A percentile compares a stretch with the other conserved stretches of the same genome.
Conservation (phyloP, 495 filamentous ascomycete species). For the Penicillium lividum region DNA sequence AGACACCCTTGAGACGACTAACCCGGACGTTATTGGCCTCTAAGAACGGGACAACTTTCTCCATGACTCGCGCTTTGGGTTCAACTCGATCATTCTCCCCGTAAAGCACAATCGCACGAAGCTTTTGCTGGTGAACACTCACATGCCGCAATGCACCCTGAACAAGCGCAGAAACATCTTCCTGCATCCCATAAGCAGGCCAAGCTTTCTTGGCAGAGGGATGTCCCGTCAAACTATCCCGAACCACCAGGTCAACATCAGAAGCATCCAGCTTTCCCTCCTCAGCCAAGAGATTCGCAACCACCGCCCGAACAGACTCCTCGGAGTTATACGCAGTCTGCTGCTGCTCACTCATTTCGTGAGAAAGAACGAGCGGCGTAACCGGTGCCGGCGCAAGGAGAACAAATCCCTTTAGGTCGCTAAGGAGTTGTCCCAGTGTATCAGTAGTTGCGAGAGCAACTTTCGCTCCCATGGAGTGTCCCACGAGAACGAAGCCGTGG, state of each 20-base stretch:
- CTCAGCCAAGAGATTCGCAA: conserved; percentile 37
- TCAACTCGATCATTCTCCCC: conserved; percentile 39
- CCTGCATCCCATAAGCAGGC: conserved; percentile 42
- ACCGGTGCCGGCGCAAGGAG: conserved; percentile 40
- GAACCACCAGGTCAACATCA: conserved; percentile 27
- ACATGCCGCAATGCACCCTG: conserved; percentile 2
- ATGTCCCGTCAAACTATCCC: conserved; percentile 35
- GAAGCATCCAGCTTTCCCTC: conserved; percentile 16
- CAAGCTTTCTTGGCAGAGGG: conserved; percentile 37
- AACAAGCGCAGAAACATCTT: conserved; percentile 32
- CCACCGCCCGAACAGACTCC: conserved; percentile 33
- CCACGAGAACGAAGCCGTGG: conserved; percentile 36
- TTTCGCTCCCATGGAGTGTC: conserved; percentile 49
- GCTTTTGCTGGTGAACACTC: not conserved
- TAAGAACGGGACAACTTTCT: conserved; percentile 25
- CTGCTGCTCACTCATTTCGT: conserved; percentile 40
- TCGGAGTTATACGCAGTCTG: conserved; percentile 31
- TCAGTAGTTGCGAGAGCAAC: conserved; percentile 36
- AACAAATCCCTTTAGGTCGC: conserved; percentile 30
- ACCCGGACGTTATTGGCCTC: conserved; percentile 11
- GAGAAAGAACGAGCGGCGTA: conserved; percentile 31
- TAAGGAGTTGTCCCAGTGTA: conserved; percentile 7
- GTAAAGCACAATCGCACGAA: conserved; percentile 28
- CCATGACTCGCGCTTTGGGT: conserved; percentile 34
- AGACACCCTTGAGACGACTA: not conserved